These are phyloP conservation scores for Henningerozyma blattae DNA, from an alignment of 805 yeast genomes.

Conservation along the genomic window DNA sequence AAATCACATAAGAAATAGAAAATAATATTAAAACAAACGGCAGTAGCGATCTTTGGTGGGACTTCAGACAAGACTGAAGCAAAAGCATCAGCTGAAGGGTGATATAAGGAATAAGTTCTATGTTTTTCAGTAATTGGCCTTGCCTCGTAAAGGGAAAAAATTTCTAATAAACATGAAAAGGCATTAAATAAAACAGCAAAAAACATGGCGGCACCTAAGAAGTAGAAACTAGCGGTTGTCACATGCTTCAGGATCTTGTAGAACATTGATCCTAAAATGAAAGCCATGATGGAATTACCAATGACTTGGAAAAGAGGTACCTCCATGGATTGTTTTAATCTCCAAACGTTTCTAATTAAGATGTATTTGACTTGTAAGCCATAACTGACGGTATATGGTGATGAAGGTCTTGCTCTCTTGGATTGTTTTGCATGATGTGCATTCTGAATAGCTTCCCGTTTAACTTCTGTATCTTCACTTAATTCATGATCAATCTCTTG, in stretches of 20 bases:
- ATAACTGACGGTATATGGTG: constrained; percentile 39
- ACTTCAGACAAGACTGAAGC: constrained; percentile 50
- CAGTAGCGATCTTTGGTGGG: constrained; percentile 35
- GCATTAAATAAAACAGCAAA: constrained; percentile 52
- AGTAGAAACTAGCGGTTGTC: constrained; percentile 34
- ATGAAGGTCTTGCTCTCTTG: constrained; percentile 28
- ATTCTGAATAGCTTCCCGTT: constrained; percentile 9
- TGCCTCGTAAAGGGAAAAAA: constrained; percentile 38
- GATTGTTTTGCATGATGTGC: constrained; percentile 40
- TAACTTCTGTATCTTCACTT: constrained; percentile 2
- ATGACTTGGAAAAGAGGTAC: constrained; percentile 29
- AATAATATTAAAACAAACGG: constrained; percentile 35
- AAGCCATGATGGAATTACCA: constrained; percentile 37
- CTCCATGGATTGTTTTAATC: constrained; percentile 36
- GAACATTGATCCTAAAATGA: constrained; percentile 41
- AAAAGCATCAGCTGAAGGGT: constrained; percentile 53
- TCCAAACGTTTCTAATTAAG: constrained; percentile 32
- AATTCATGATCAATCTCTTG: constrained; percentile 29
- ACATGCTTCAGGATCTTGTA: constrained; percentile 29
- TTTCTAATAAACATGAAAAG: constrained; percentile 47
- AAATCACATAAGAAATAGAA: constrained; percentile 44
- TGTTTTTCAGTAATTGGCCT: constrained; percentile 51
- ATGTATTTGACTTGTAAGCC: constrained; percentile 37
- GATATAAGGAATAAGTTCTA: constrained; percentile 43
- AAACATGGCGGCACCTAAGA: constrained; percentile 50